These are phyloP conservation scores for Podila verticillata DNA, from an alignment of 192 early-diverging fungal species.

Conservation along the genomic window DNA sequence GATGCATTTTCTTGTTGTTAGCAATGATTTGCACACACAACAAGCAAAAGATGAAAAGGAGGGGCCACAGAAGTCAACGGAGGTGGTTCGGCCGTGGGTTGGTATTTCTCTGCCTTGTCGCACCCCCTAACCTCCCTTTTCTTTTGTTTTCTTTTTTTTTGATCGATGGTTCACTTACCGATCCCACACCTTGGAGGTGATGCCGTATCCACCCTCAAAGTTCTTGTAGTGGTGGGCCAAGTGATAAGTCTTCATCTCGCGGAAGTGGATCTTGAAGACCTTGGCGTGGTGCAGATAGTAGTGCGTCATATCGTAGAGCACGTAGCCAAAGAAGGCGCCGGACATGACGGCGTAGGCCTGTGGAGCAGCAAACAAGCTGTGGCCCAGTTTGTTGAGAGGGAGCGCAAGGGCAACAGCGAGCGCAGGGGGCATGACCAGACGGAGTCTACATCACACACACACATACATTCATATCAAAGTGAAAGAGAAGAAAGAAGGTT, in stretches of 20 bases:
- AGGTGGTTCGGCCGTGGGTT: too few species aligned
- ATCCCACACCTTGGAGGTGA: constrained; percentile 94
- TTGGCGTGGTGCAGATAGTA: constrained; percentile 95
- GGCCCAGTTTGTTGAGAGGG: constrained; percentile 64
- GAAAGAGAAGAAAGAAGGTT: background rate
- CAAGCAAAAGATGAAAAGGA: background rate
- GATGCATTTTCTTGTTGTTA: background rate
- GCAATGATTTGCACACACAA: background rate
- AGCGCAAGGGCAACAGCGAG: constrained; percentile 75
- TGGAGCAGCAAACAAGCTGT: constrained; percentile 68
- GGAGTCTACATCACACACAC: too few species aligned
- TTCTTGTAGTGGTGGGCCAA: constrained; percentile 96
- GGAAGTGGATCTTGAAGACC: constrained; percentile 75
- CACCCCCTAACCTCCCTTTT: too few species aligned
- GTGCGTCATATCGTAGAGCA: constrained; percentile 93
- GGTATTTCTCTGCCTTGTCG: too few species aligned
- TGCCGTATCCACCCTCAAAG: constrained; percentile 87
- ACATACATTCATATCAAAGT: too few species aligned
- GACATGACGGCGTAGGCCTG: constrained; percentile 75
- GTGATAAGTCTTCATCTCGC: constrained; percentile 93
- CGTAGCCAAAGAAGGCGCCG: constrained; percentile 83
- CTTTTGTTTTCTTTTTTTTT: too few species aligned
- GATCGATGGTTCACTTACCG: constrained; percentile 5
- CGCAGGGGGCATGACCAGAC: constrained; percentile 97
- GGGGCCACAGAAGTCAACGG: too few species aligned